Evolutionary conservation across 2,329 filamentous ascomycete species (phyloP).

Genomic region (Sordariomycetes sp.): DNA sequence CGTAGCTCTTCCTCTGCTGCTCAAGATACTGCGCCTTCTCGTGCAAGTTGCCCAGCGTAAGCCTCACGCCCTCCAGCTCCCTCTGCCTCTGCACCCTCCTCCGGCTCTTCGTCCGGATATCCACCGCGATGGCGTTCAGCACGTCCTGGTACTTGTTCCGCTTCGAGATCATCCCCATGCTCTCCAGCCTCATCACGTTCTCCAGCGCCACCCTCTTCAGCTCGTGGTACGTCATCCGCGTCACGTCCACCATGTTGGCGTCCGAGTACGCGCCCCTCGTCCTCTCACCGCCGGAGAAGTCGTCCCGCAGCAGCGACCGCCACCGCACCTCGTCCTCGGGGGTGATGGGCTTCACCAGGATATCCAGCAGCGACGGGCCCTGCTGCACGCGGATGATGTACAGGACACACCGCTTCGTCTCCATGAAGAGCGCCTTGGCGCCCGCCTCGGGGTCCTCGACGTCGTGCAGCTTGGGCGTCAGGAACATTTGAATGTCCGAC

Average conservation of each 20-base stretch:
- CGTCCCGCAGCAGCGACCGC: conserved; percentile 68
- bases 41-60: conserved; percentile 62
- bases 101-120: conserved; percentile 94
- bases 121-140: conserved; percentile 91
- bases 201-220: conserved; percentile 88
- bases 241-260: conserved; percentile 77
- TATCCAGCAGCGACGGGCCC: conserved; percentile 83
- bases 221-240: conserved; percentile 77
- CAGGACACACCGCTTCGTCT: conserved; percentile 91
- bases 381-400: conserved; percentile 97
- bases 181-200: conserved; percentile 83
- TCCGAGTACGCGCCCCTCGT: conserved; percentile 83
- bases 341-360: conserved; percentile 79
- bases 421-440: conserved; percentile 88
- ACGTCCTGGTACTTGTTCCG: conserved; percentile 94
- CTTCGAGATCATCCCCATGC: conserved; percentile 74
- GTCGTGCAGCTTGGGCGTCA: conserved; percentile 82
- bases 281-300: conserved; percentile 51
- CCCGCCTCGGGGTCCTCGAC: conserved; percentile 87
- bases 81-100: conserved; percentile 82
- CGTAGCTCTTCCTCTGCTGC: conserved; percentile 91
- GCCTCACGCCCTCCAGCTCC: conserved; percentile 72
- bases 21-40: conserved; percentile 88
- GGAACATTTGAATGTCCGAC: conserved; percentile 79
- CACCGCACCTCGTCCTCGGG: conserved; percentile 84